Conservation (phyloP, 2,329 filamentous ascomycete genomes). For the Colletotrichum chrysophilum region DNA sequence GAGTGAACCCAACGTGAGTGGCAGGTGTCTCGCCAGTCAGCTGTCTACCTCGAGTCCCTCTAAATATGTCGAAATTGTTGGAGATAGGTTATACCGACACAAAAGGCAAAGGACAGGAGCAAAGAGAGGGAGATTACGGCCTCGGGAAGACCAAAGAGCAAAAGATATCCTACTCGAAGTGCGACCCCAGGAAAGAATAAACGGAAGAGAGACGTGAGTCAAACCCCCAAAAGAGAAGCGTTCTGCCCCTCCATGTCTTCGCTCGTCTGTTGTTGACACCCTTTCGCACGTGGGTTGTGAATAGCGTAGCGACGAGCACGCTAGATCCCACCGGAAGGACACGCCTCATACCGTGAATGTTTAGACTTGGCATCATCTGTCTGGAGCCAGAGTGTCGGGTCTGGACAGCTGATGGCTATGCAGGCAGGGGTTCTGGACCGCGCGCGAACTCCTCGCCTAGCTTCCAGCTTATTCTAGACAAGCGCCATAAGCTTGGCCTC, state of each 20-base stretch:
- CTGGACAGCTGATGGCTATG: background rate
- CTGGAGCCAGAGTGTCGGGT: background rate
- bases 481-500: background rate
- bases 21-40: background rate
- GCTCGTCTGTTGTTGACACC: background rate
- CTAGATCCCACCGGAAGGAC: background rate
- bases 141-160: background rate
- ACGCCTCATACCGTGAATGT: background rate
- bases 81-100: accelerated
- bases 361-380: background rate
- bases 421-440: background rate
- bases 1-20: background rate
- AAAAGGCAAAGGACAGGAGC: accelerated
- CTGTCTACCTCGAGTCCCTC: accelerated
- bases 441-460: background rate
- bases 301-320: background rate
- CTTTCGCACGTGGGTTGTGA: background rate
- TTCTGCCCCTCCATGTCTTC: background rate
- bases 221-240: background rate
- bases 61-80: accelerated
- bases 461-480: background rate
- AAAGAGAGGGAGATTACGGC: accelerated
- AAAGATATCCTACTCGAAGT: accelerated
- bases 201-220: background rate
- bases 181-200: background rate